Evolutionary conservation across 2,329 filamentous ascomycete species (phyloP).

Genomic region (Epichloe amarillans): DNA sequence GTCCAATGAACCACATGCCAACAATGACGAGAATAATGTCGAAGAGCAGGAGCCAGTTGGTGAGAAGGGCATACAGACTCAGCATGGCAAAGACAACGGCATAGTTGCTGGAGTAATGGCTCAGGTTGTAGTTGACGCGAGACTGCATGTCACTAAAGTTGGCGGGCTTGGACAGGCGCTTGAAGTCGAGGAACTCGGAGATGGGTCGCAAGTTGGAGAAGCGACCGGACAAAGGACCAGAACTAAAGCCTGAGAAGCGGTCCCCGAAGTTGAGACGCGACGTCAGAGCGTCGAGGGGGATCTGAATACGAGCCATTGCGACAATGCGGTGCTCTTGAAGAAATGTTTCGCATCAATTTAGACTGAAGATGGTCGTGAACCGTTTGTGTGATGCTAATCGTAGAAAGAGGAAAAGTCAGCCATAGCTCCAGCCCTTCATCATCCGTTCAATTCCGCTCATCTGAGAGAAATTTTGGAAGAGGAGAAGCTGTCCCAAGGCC

Average conservation of each 20-base stretch:
- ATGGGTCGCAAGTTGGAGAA: conserved; percentile 89
- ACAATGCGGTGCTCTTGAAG: not conserved
- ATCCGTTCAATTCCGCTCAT: not conserved
- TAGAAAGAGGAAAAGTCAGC: not conserved
- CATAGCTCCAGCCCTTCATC: not conserved
- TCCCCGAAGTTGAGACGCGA: conserved; percentile 78
- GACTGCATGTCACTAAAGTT: conserved; percentile 86
- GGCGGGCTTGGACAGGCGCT: conserved; percentile 84
- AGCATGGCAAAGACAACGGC: conserved; percentile 87
- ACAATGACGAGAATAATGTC: conserved; percentile 78
- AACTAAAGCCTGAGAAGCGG: conserved; percentile 72
- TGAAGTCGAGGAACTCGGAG: conserved; percentile 89
- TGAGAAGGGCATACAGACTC: conserved; percentile 86
- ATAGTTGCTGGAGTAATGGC: conserved; percentile 98
- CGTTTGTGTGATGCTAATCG: not conserved
- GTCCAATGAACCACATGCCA: conserved; percentile 85
- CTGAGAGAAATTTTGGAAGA: not conserved
- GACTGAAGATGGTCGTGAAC: not conserved
- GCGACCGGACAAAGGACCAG: conserved; percentile 63
- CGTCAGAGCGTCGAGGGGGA: conserved; percentile 82
- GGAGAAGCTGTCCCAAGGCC: not conserved
- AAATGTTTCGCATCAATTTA: not conserved
- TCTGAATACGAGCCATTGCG: conserved; percentile 74
- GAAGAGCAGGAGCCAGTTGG: conserved; percentile 76
- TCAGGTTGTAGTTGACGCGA: conserved; percentile 91